Evolutionary conservation across 2,329 filamentous ascomycete genomes (phyloP), one percentile per base, ranked within the genome.

Genomic region (Exophiala xenobiotica): DNA sequence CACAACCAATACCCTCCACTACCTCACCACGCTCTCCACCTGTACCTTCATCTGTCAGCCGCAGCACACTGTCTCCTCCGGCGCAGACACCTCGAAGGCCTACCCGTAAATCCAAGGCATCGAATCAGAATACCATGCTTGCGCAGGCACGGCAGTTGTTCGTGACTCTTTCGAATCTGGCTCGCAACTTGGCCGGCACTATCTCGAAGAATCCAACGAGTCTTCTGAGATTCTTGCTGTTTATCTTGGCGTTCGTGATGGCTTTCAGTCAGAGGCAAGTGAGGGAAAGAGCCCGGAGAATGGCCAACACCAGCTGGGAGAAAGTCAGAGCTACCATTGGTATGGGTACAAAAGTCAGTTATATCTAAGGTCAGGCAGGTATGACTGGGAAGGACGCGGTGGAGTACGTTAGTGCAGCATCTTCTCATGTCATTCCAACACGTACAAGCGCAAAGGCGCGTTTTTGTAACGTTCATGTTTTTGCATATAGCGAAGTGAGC

Each of bases 261-360:
- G 81, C 93, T 58, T 75, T 96, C 53, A 86, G 88, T 51, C 80
- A 88, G 62, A 79, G 81, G 63, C 86, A 87, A 64, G 74, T 95
- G 11, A 81, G 91, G 33, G 84, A 95, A 60, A 80, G 87, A 58
- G 69, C 96, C 27, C 79, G 83, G 66, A 78, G 84, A 49, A 74
- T 90, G 29, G 65, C 95, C 37, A 80, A 79, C 31, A 75, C 79
- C 22, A 83, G 83, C 7, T 95, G 90, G 90, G 80, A 81, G 48
- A 96, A 95, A 73, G 74, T 96, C 33, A 83, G 81, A 67, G 79
- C 83, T 39, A 97, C 93, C 0, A 85, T 92, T 3, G 91, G 91
- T 1, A 97, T 97, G 92, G 93, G 92, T 2, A 88, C 95, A 58
- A 97, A 96, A 74, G 91, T 97, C 64, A 95, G 88, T 68, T 97